Evolutionary conservation across 345 rosid genomes (phyloP), one percentile per base, ranked within the genome.

Genomic region (Brassica incana): DNA sequence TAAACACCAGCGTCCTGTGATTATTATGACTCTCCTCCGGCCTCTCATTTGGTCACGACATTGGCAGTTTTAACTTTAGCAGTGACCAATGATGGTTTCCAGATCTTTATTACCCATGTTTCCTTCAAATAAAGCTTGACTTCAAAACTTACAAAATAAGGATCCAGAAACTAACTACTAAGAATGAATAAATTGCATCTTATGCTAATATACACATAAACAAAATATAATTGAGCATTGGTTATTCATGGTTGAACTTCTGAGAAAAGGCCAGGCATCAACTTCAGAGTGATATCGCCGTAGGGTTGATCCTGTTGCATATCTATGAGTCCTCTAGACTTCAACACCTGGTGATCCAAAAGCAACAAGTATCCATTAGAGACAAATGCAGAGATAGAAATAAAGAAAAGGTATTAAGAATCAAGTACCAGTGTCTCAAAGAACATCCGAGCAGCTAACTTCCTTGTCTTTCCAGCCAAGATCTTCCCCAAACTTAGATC

Each of bases 401-500:
- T 2, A 6, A 30, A 56, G 5, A 25, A 6, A 15, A 45, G 6
- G 63, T 62, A 45, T 30, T 3, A 35, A 63, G 30, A 20, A 69
- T 72, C 62, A 69, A 73, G 79, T 85, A 93, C 96, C 88, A 93
- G 81, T 11, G 89, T 91, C 80, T 95, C 95, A 36, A 66, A 95
- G 80, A 95, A 95, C 99, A 95, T 93, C 61, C 97, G 86, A 79
- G 98, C 93, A 71, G 93, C 87, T 27, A 89, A 5, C 78, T 84
- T 90, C 79, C 94, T 88, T 30, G 83, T 85, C 86, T 88, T 95
- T 32, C 94, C 97, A 78, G 83, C 82, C 80, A 95, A 85, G 70
- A 88, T 84, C 77, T 82, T 83, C 83, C 64, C 84, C 78, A 95
- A 89, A 78, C 93, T 91, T 20, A 93, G 81, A 75, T 80, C 83